Evolutionary conservation across 306 rosid species (phyloP), one percentile per base, ranked within the genome.

Genomic region (Albizia julibrissin): DNA sequence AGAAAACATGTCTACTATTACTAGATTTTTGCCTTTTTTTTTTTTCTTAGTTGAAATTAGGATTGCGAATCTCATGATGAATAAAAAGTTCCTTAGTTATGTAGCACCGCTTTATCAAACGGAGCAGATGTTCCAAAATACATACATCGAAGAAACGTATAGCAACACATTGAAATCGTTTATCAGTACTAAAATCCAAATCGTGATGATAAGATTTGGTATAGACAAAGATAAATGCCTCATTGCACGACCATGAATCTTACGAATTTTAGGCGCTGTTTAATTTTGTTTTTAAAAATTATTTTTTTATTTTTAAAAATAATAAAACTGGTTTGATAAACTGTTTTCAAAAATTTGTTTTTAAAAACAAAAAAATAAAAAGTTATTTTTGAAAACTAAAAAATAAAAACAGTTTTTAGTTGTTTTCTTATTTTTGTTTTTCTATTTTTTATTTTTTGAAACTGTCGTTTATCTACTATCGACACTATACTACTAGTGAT

Each of bases 181-280:
- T 61, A 8, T 37, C 6, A 1, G 68, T 61, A 12, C 68, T 61
- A 61, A 26, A 43, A 22, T 8, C 65, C n/a, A 81, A 31, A 47
- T 72, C 42, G 44, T 72, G 59, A 58, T 33, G 79, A 82, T 69
- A 69, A 61, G 82, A 75, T 64, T 14, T n/a, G 69, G 75, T 54
- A 44, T 14, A 49, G 47, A 43, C 31, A 80, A 74, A 74, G 26
- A 61, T 58, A 22, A 61, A 61, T 61, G 34, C 34, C 34, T 72
- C 56, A 22, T 64, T 72, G 75, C 82, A 80, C 80, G 47, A 75
- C 18, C 79, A 68, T 80, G 85, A 85, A 85, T 85, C 85, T 85
- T 85, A 82, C n/a, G n/a, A n/a, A n/a, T n/a, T n/a, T n/a, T n/a
- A n/a, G n/a, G n/a, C n/a, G n/a, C n/a, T n/a, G n/a, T n/a, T n/a